Conservation (phyloP, 345 rosid species). For the Acer negundo region DNA sequence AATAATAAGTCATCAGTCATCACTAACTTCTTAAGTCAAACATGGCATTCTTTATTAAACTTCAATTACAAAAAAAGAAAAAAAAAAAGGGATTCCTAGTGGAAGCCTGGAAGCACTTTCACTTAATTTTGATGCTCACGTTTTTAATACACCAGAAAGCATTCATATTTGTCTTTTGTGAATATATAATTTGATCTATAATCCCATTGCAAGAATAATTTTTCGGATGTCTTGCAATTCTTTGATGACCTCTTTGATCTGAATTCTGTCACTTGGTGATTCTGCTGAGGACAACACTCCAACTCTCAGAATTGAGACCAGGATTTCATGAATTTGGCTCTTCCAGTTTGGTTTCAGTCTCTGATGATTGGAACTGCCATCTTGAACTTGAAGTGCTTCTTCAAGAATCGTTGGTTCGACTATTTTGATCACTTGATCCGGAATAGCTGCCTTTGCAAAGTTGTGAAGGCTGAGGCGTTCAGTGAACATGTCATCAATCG, state of each 20-base stretch:
- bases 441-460: slow-evolving; percentile 24
- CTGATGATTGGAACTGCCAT: no score
- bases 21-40: neutral
- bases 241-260: slow-evolving; percentile 4
- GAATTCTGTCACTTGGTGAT: slow-evolving; percentile 18
- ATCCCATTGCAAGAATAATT: neutral
- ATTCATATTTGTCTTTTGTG: no score
- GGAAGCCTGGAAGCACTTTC: neutral
- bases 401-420: slow-evolving; percentile 21
- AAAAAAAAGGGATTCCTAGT: neutral
- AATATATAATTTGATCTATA: neutral
- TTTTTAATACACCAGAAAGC: neutral
- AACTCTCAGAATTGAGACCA: slow-evolving; percentile 17
- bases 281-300: slow-evolving; percentile 26
- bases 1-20: neutral
- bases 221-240: slow-evolving; percentile 17
- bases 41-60: neutral
- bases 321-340: slow-evolving; percentile 19
- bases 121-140: neutral
- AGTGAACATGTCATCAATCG: slow-evolving; percentile 31
- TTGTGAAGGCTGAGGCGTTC: slow-evolving; percentile 31
- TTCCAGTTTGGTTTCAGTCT: neutral
- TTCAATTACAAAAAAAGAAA: neutral
- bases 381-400: slow-evolving; percentile 12
- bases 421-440: slow-evolving; percentile 19